These are phyloP conservation scores for Pyrenochaeta sp. DNA, from an alignment of 2,329 filamentous ascomycete genomes.

Conservation along the genomic window DNA sequence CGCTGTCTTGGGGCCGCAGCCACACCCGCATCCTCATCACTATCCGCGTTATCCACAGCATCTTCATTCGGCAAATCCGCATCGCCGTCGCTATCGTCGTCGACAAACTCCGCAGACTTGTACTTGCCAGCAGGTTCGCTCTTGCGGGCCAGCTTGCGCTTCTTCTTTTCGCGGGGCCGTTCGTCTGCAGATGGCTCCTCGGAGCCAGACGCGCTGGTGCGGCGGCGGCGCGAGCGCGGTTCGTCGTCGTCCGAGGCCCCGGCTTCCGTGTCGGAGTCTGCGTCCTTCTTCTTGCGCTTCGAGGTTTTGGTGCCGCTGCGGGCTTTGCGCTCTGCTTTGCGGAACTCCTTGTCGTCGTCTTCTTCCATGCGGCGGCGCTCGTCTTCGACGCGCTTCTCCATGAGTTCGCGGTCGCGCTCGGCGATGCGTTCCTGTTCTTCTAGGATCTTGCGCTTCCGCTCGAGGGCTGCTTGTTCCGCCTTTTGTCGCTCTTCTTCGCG, in stretches of 20 bases:
- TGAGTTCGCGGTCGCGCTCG: conserved; percentile 74
- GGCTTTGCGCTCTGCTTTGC: conserved; percentile 66
- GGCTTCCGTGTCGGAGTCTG: conserved; percentile 56
- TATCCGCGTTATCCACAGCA: conserved; percentile 15
- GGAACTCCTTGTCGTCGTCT: conserved; percentile 78
- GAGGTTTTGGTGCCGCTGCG: conserved; percentile 55
- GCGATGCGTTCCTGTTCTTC: conserved; percentile 84
- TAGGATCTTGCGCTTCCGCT: conserved; percentile 80
- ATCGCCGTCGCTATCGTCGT: conserved; percentile 67
- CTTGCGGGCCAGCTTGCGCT: conserved; percentile 66
- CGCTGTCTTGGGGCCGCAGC: conserved; percentile 32
- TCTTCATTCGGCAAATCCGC: conserved; percentile 26
- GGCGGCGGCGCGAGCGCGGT: conserved; percentile 46
- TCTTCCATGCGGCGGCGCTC: conserved; percentile 69
- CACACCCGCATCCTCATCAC: conserved; percentile 32
- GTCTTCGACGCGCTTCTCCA: conserved; percentile 74
- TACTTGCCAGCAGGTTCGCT: conserved; percentile 66
- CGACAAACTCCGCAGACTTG: conserved; percentile 85
- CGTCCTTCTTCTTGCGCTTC: conserved; percentile 69
- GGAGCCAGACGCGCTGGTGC: conserved; percentile 47
- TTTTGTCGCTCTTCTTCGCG: conserved; percentile 79
- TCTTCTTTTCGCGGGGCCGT: conserved; percentile 68
- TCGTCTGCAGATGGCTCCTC: conserved; percentile 63
- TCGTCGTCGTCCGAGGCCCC: conserved; percentile 43
- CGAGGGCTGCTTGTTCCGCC: conserved; percentile 72